phyloP scores from a whole-genome alignment of 257 asterid species.

The Forsythia viridissima region DNA sequence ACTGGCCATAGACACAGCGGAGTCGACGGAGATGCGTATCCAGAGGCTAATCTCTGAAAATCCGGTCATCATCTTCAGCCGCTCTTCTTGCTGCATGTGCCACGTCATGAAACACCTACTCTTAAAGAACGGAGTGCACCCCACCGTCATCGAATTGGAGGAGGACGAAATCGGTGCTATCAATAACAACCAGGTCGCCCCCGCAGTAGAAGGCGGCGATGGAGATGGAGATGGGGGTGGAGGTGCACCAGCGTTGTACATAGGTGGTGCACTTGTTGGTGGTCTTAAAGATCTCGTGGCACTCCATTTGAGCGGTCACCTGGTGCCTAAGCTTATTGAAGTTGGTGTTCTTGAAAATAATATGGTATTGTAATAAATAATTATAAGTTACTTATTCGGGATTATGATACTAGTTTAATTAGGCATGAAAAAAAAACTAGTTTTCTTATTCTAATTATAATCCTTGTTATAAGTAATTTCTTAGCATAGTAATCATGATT shows the following conservation, averaged over 20 bases:
- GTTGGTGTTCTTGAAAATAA: constrained; percentile 64
- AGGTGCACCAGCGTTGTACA: constrained; percentile 67
- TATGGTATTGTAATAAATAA: constrained; percentile 40
- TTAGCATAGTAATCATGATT: constrained; percentile 25
- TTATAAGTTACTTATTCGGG: constrained; percentile 1
- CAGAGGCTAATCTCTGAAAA: constrained; percentile 79
- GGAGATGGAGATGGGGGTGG: constrained; percentile 18
- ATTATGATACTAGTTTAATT: background rate
- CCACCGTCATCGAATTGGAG: constrained; percentile 81
- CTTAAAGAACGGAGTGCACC: constrained; percentile 71
- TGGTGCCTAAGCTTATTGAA: constrained; percentile 85
- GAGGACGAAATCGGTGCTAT: constrained; percentile 82
- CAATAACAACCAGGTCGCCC: background rate
- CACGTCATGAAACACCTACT: constrained; percentile 85
- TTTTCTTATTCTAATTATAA: background rate
- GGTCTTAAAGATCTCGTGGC: constrained; percentile 81
- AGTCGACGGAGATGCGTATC: constrained; percentile 78
- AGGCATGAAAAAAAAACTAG: background rate
- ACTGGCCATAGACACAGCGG: constrained; percentile 64
- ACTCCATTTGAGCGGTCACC: constrained; percentile 75
- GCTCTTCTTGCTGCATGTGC: constrained; percentile 93
- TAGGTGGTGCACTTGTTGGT: constrained; percentile 86
- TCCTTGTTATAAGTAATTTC: constrained; percentile 8
- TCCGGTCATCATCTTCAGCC: constrained; percentile 82
- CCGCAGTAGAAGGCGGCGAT: background rate